A percentile compares a stretch with the other conserved stretches of the same genome.
Conservation (phyloP, 208 protist species). For the Zelonia costaricensis region DNA sequence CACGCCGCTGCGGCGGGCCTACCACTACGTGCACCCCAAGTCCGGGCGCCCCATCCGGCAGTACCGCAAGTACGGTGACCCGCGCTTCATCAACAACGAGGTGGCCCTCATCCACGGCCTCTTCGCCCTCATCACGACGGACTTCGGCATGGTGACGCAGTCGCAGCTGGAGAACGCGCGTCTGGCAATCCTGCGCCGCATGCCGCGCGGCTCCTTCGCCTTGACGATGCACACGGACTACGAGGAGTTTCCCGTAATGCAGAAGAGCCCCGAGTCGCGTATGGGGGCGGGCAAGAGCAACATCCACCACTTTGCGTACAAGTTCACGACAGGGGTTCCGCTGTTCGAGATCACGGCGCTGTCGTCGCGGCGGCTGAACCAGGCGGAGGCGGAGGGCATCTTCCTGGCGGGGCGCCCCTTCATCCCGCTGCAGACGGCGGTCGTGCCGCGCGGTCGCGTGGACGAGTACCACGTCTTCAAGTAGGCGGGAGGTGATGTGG, state of each 20-base stretch:
- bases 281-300: conserved; percentile 91
- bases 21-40: conserved; percentile 92
- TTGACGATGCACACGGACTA: conserved; percentile 91
- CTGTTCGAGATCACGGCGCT: conserved; percentile 84
- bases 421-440: conserved; percentile 86
- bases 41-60: conserved; percentile 80
- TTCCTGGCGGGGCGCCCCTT: conserved; percentile 80
- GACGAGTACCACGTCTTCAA: conserved; percentile 92
- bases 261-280: conserved; percentile 89
- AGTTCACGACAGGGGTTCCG: conserved; percentile 89
- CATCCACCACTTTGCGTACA: conserved; percentile 92
- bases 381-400: conserved; percentile 90
- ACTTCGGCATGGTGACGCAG: conserved; percentile 91
- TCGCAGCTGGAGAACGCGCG: conserved; percentile 89
- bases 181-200: conserved; percentile 82
- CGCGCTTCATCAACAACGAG: conserved; percentile 92
- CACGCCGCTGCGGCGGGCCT: conserved; percentile 48
- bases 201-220: conserved; percentile 82
- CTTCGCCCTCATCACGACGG: conserved; percentile 84
- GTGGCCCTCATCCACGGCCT: conserved; percentile 79
- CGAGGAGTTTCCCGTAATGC: conserved; percentile 89
- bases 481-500: conserved; percentile 22
- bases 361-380: conserved; percentile 68
- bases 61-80: conserved; percentile 85
- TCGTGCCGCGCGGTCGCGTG: conserved; percentile 88